These are phyloP conservation scores for Santalum album DNA, from an alignment of 164 flowering plant species.

Conservation along the genomic window DNA sequence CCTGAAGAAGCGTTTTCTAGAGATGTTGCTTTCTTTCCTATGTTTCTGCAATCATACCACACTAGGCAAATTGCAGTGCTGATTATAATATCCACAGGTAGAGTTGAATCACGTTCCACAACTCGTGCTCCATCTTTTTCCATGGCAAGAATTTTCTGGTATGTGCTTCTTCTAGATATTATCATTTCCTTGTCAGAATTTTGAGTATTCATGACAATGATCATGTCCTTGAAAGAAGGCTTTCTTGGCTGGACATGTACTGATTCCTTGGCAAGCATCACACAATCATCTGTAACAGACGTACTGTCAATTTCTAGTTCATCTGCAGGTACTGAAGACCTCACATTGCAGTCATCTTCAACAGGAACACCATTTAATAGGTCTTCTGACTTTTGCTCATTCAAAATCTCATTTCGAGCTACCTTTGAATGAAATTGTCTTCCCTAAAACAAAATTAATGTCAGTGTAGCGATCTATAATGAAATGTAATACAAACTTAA, in stretches of 20 bases:
- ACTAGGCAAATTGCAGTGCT: slow-evolving; percentile 64
- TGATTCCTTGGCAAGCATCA: slow-evolving; percentile 11
- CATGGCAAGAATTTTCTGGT: slow-evolving; percentile 72
- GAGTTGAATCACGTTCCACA: slow-evolving; percentile 70
- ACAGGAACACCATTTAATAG: slow-evolving; percentile 32
- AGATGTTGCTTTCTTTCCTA: slow-evolving; percentile 38
- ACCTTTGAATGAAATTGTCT: slow-evolving; percentile 16
- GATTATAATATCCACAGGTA: slow-evolving; percentile 76
- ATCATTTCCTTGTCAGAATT: slow-evolving; percentile 68
- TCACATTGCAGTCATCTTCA: slow-evolving; percentile 16
- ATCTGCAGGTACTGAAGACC: slow-evolving; percentile 16
- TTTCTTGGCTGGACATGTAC: slow-evolving; percentile 15
- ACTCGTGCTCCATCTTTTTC: slow-evolving; percentile 82
- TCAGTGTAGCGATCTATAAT: slow-evolving; percentile 6
- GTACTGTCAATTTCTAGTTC: slow-evolving; percentile 14
- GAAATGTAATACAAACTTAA: too few species aligned
- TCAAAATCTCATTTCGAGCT: slow-evolving; percentile 13
- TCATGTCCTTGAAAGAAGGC: slow-evolving; percentile 26
- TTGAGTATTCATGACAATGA: slow-evolving; percentile 72
- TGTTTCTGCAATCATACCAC: slow-evolving; percentile 71
- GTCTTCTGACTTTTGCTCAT: slow-evolving; percentile 26
- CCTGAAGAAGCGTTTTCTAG: slow-evolving; percentile 46
- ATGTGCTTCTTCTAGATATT: slow-evolving; percentile 78
- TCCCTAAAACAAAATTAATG: slow-evolving; percentile 23
- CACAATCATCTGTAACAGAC: slow-evolving; percentile 18